phyloP scores from a whole-genome alignment of 345 rosid genomes.

The Populus davidiana region DNA sequence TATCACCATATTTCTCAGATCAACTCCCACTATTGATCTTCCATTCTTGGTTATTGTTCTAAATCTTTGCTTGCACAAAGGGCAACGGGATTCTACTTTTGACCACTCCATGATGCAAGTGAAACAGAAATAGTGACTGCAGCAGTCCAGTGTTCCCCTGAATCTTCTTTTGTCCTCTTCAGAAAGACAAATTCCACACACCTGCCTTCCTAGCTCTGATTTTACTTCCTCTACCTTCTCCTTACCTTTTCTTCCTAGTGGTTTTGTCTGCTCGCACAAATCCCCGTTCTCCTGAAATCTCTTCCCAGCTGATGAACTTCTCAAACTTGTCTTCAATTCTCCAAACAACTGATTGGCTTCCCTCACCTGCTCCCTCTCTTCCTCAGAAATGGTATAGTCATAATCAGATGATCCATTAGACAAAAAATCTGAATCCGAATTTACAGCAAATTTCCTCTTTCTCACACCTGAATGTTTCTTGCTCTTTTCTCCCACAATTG shows the following conservation, averaged over 20 bases:
- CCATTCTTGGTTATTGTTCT: slow-evolving; percentile 75
- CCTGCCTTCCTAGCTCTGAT: slow-evolving; percentile 52
- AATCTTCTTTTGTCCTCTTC: slow-evolving; percentile 86
- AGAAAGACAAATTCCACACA: slow-evolving; percentile 90
- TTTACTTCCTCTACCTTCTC: slow-evolving; percentile 68
- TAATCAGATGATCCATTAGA: slow-evolving; percentile 61
- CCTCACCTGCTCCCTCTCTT: slow-evolving; percentile 86
- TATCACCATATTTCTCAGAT: slow-evolving; percentile 66
- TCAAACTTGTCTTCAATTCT: slow-evolving; percentile 42
- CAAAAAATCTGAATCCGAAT: slow-evolving; percentile 74
- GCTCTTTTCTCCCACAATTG: slow-evolving; percentile 40
- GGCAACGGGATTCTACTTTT: slow-evolving; percentile 96
- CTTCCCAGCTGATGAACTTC: slow-evolving; percentile 50
- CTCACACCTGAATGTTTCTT: slow-evolving; percentile 31
- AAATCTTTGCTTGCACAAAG: slow-evolving; percentile 92
- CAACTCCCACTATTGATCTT: slow-evolving; percentile 70
- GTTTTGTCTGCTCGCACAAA: slow-evolving; percentile 38
- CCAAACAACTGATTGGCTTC: slow-evolving; percentile 55
- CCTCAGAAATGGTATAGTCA: slow-evolving; percentile 88
- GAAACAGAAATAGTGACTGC: slow-evolving; percentile 94
- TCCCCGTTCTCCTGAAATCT: slow-evolving; percentile 40
- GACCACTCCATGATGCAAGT: slow-evolving; percentile 98
- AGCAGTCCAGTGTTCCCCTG: slow-evolving; percentile 77
- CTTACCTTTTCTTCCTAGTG: slow-evolving; percentile 55
- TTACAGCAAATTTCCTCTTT: slow-evolving; percentile 41